Evolutionary conservation across 2,329 filamentous ascomycete species (phyloP).

Genomic region (Pseudopyricularia javanii): DNA sequence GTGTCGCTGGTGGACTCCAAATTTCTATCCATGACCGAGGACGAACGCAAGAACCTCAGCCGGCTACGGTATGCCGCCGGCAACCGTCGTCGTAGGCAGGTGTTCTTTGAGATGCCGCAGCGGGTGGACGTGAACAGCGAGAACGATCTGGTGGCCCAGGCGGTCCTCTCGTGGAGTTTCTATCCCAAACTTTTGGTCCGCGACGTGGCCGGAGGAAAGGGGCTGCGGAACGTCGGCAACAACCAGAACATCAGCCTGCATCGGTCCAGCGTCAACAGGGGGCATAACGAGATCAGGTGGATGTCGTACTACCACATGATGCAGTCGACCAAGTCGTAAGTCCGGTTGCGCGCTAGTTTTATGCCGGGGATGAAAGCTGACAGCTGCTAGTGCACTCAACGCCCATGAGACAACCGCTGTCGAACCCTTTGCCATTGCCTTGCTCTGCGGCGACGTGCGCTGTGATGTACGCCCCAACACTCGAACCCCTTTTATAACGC

Average conservation of each 20-base stretch:
- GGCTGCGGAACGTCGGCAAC: slow-evolving; percentile 82
- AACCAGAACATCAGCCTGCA: slow-evolving; percentile 84
- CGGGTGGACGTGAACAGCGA: slow-evolving; percentile 64
- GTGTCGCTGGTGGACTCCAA: slow-evolving; percentile 77
- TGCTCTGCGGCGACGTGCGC: slow-evolving; percentile 80
- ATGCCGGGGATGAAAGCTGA: not conserved
- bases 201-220: slow-evolving; percentile 58
- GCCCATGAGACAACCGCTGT: slow-evolving; percentile 79
- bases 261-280: slow-evolving; percentile 80
- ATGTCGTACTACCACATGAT: slow-evolving; percentile 96
- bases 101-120: slow-evolving; percentile 72
- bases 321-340: slow-evolving; percentile 65
- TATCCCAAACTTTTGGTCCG: slow-evolving; percentile 84
- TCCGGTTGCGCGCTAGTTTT: slow-evolving; percentile 7
- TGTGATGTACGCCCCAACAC: slow-evolving; percentile 69
- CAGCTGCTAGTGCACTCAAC: slow-evolving; percentile 53
- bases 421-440: slow-evolving; percentile 68
- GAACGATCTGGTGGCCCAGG: slow-evolving; percentile 67
- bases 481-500: too few species aligned
- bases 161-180: slow-evolving; percentile 86
- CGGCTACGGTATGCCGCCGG: slow-evolving; percentile 49
- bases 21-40: slow-evolving; percentile 61
- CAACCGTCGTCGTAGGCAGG: slow-evolving; percentile 48
- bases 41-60: slow-evolving; percentile 59
- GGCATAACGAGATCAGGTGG: slow-evolving; percentile 56